A percentile compares a stretch with the other conserved stretches of the same genome.
Evolutionary conservation across 345 rosid species (phyloP).

Genomic region (Gossypium sturtianum): DNA sequence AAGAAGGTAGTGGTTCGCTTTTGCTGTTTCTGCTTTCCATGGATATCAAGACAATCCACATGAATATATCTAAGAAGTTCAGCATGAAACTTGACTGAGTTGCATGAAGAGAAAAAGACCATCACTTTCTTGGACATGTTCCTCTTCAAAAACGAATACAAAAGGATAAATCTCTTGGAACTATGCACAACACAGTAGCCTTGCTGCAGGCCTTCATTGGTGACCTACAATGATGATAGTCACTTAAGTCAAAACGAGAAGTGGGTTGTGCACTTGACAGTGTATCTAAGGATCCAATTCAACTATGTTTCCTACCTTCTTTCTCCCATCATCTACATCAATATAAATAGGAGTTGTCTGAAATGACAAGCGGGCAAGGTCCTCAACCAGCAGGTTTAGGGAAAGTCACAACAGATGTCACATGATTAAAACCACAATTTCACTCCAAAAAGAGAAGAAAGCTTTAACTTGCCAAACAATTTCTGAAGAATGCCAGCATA

Average conservation of each 20-base stretch:
- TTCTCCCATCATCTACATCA: slow-evolving; percentile 94
- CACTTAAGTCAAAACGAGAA: neutral
- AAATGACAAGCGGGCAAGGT: slow-evolving; percentile 89
- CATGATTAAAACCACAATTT: neutral
- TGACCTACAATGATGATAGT: slow-evolving; percentile 49
- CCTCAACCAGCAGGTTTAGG: slow-evolving; percentile 61
- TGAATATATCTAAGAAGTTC: slow-evolving; percentile 78
- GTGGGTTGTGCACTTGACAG: neutral
- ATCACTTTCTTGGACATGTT: slow-evolving; percentile 83
- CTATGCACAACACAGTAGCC: slow-evolving; percentile 88
- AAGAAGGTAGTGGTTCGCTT: slow-evolving; percentile 86
- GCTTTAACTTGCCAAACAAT: neutral
- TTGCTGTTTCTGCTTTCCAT: slow-evolving; percentile 94
- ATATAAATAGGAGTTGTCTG: slow-evolving; percentile 76
- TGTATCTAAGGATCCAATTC: neutral
- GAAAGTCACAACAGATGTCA: neutral
- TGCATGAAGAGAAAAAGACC: slow-evolving; percentile 99
- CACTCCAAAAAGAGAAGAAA: neutral
- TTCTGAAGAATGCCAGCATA: neutral
- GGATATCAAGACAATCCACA: slow-evolving; percentile 75
- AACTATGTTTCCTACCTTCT: slow-evolving; percentile 48
- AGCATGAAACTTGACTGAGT: slow-evolving; percentile 82
- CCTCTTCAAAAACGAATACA: slow-evolving; percentile 88
- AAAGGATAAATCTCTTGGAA: slow-evolving; percentile 75
- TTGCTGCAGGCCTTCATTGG: slow-evolving; percentile 93